These are phyloP conservation scores for Talaromyces piceae DNA, from an alignment of 2,329 filamentous ascomycete genomes.

Conservation along the genomic window DNA sequence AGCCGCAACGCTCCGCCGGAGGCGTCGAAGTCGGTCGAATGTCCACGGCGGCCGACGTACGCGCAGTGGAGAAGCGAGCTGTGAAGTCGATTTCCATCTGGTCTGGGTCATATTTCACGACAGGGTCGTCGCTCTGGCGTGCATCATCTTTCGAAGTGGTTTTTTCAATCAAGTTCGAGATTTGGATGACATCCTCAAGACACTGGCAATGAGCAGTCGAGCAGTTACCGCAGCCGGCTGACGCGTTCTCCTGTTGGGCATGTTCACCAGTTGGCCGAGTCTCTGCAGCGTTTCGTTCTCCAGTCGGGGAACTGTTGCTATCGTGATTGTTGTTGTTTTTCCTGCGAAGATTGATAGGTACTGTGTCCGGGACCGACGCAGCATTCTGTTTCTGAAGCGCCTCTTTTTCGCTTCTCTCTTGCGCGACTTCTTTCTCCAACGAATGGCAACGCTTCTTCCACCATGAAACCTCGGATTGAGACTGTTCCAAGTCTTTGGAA, in stretches of 20 bases:
- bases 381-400: conserved; percentile 31
- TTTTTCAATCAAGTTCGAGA: conserved; percentile 26
- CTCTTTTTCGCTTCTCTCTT: conserved; percentile 37
- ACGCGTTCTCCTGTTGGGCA: conserved; percentile 23
- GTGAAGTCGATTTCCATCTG: conserved; percentile 69
- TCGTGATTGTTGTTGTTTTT: too few species aligned
- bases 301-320: conserved; percentile 3
- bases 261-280: not conserved
- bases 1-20: conserved; percentile 62
- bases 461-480: conserved; percentile 44
- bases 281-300: not conserved
- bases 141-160: conserved; percentile 22
- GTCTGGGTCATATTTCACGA: conserved; percentile 39
- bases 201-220: conserved; percentile 57
- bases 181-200: conserved; percentile 48
- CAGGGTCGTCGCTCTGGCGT: conserved; percentile 45
- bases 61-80: conserved; percentile 48
- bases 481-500: conserved; percentile 60
- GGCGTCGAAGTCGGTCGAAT: conserved; percentile 17
- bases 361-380: conserved; percentile 2
- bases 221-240: conserved; percentile 58
- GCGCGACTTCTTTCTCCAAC: conserved; percentile 55
- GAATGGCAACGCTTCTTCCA: conserved; percentile 51
- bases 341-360: conserved; percentile 9
- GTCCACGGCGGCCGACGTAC: not conserved